Evolutionary conservation across 2,329 filamentous ascomycete species (phyloP), one percentile per base, ranked within the genome.

Genomic region (Aspergillus chevalieri): DNA sequence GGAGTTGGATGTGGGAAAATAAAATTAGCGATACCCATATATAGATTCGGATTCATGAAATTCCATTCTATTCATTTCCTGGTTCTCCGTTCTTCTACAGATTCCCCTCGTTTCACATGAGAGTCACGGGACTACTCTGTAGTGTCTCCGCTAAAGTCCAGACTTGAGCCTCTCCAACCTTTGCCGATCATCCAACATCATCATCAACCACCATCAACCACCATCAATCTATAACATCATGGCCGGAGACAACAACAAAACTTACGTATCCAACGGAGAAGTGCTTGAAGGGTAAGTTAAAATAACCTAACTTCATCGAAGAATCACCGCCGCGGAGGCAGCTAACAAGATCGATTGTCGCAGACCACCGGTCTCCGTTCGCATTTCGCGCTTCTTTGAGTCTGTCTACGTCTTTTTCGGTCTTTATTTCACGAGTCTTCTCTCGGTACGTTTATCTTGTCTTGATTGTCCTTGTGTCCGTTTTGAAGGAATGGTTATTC

Each of bases 361-460:
- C 50, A 77, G 74, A 39, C 73, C 74, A 10, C 75, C 75, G 3
- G 48, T 77, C 45, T 62, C 70, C 14, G 68, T 72, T 49, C 74
- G 73, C 44, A 46, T 73, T 50, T 61, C 59, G 44, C 69, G 68
- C 53, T 66, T 73, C 59, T 49, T 72, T 50, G 64, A 74, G 44
- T 64, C 60, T 47, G 50, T 72, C 46, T 78, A 77, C 55, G 59
- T 71, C 52, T 76, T 77, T 55, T 41, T 78, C 4, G 75, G 74
- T 5, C 62, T 78, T 21, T 78, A 78, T 51, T 56, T 78, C 24
- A 72, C 73, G 39, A 74, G 71, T 39, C 63, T 78, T 8, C 75
- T 78, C 52, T 70, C 74, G 47, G 74, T 76, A 68, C 28, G 69
- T 62, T 15, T 22, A 22, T 22, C 4, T 5, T 22, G 21, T 22